Percentiles rank a stretch among this genome's conserved stretches.
phyloP scores from a whole-genome alignment of 768 basidiomycete genomes.

The Mycena indigotica region DNA sequence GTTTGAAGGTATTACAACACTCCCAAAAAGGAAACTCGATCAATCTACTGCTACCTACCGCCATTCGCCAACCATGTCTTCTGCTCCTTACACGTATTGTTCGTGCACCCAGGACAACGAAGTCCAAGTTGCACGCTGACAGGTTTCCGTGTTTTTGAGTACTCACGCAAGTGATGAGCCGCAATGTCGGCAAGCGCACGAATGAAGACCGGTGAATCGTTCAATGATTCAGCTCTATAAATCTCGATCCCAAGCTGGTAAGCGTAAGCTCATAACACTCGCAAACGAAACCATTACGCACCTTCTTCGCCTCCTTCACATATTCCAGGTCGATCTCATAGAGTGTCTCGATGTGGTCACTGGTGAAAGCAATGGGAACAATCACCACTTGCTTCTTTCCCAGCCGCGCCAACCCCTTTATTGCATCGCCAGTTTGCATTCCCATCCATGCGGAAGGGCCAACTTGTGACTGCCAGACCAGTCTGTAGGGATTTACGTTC shows the following conservation, averaged over 20 bases:
- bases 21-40: not conserved
- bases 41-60: constrained; percentile 44
- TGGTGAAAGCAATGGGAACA: constrained; percentile 97
- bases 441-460: constrained; percentile 99
- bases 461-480: constrained; percentile 98
- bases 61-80: constrained; percentile 89
- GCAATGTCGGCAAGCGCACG: constrained; percentile 93
- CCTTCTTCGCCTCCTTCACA: constrained; percentile 86
- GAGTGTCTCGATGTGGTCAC: constrained; percentile 98
- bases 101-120: constrained; percentile 93
- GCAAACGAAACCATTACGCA: constrained; percentile 37
- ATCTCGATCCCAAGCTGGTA: constrained; percentile 87
- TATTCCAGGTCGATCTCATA: constrained; percentile 97
- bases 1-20: not conserved
- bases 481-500: constrained; percentile 82
- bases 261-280: constrained; percentile 22
- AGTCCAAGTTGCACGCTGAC: constrained; percentile 80
- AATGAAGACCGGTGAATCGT: constrained; percentile 95
- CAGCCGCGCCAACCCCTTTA: constrained; percentile 82
- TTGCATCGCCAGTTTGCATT: constrained; percentile 88
- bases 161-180: constrained; percentile 72
- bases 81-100: constrained; percentile 81
- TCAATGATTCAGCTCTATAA: constrained; percentile 86
- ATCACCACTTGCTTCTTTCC: constrained; percentile 78
- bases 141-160: constrained; percentile 58